A percentile compares a stretch with the other conserved stretches of the same genome.
These are phyloP conservation scores for Diaporthe destruens DNA, from an alignment of 2,329 filamentous ascomycete species.

Conservation along the genomic window DNA sequence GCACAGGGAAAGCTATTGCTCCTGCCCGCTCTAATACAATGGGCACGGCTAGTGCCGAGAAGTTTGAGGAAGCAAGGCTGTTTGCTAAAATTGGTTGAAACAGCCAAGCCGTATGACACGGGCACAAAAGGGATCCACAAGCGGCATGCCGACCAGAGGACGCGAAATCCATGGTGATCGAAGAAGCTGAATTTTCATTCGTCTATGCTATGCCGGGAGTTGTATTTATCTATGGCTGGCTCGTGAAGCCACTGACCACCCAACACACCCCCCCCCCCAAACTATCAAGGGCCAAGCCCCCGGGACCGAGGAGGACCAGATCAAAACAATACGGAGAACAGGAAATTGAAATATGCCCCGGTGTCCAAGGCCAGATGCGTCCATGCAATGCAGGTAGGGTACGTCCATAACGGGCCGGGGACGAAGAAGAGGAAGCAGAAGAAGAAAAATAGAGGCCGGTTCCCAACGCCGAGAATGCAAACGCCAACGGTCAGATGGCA, in stretches of 20 bases:
- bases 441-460: not conserved
- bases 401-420: too few species aligned
- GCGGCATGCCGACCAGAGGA: not conserved
- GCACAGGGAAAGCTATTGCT: not conserved
- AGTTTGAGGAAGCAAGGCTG: not conserved
- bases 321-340: constrained; percentile 5
- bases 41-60: constrained; percentile 20
- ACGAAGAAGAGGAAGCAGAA: not conserved
- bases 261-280: not conserved
- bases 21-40: not conserved
- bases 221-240: constrained; percentile 1
- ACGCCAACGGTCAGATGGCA: constrained; percentile 8
- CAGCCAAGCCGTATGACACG: constrained; percentile 14
- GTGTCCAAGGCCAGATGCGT: constrained; percentile 12
- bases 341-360: not conserved
- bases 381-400: constrained; percentile 3
- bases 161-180: not conserved
- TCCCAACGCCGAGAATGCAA: not conserved
- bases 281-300: not conserved
- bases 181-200: not conserved
- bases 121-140: not conserved
- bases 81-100: constrained; percentile 24
- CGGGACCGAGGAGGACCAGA: not conserved
- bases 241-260: not conserved
- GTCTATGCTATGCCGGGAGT: constrained; percentile 19